Evolutionary conservation across 192 early-diverging fungal species (phyloP).

Genomic region (Coemansia sp.): DNA sequence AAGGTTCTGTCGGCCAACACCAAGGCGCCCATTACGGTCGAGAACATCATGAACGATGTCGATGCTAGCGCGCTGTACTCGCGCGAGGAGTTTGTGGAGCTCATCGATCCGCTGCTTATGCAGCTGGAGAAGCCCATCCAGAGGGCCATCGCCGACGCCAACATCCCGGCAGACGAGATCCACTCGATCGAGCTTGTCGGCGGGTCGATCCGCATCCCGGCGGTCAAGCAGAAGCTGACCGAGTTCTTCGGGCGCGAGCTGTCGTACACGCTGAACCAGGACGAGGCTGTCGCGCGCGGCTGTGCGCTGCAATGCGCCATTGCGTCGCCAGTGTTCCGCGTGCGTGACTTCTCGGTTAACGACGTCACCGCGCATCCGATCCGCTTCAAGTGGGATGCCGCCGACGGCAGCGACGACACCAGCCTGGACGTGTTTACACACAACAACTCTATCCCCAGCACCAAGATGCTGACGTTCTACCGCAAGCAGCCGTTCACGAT

Average conservation of each 20-base stretch:
- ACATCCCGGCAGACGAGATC: slow-evolving; percentile 75
- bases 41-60: slow-evolving; percentile 94
- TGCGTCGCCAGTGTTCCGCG: slow-evolving; percentile 94
- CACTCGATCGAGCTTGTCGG: slow-evolving; percentile 95
- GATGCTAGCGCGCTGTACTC: slow-evolving; percentile 85
- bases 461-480: slow-evolving; percentile 91
- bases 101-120: slow-evolving; percentile 68
- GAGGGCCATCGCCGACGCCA: slow-evolving; percentile 74
- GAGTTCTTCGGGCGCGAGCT: slow-evolving; percentile 88
- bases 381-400: slow-evolving; percentile 80
- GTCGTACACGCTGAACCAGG: slow-evolving; percentile 93
- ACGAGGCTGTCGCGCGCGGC: slow-evolving; percentile 96
- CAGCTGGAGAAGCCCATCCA: slow-evolving; percentile 72
- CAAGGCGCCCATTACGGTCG: slow-evolving; percentile 87
- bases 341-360: slow-evolving; percentile 91
- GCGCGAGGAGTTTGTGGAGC: slow-evolving; percentile 84
- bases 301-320: slow-evolving; percentile 97
- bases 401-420: slow-evolving; percentile 64
- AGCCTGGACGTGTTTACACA: slow-evolving; percentile 84
- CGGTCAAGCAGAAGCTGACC: slow-evolving; percentile 86
- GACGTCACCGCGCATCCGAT: slow-evolving; percentile 90
- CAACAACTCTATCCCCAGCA: slow-evolving; percentile 83
- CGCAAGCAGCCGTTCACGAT: slow-evolving; percentile 82
- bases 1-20: slow-evolving; percentile 94
- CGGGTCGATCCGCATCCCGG: slow-evolving; percentile 90